Evolutionary conservation across 1,284 basidiomycete genomes (phyloP), one percentile per base, ranked within the genome.

Genomic region (Rhodofomes roseus): DNA sequence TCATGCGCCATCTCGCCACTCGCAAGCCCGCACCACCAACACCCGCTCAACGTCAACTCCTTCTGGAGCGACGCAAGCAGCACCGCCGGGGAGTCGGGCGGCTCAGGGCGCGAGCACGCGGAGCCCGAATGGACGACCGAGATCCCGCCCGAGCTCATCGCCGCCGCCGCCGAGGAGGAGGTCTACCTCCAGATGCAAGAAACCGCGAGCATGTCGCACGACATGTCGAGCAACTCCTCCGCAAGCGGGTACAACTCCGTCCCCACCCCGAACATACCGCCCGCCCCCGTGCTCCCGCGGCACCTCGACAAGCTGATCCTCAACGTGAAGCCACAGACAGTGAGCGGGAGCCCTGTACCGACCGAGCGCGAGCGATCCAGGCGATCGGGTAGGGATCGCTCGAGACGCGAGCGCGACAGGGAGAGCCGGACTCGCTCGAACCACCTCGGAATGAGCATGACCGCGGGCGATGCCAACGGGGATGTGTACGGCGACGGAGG

Each of bases 251-350:
- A 37, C 41, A 77, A 36, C 34, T 52, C 50, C n/a, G 50, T 86
- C 52, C 80, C 88, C 52, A 78, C 87, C 3, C 89, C 89, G 16
- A 87, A 86, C 66, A 87, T 93, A 62, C 93, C 94, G 4, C 86
- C 89, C 41, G 93, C 95, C 1, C 95, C 96, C 0, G 79, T 83
- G 1, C 81, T 98, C 51, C 96, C 96, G 0, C 80, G 95, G 1
- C 95, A 98, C 70, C 79, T 99, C 34, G 95, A 98, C 69, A 95
- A 94, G 70, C 88, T 98, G 51, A 97, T 98, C 57, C 77, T 98
- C 63, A 98, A 98, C 71, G 81, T 79, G 22, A 72, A 71, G 53
- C 68, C 69, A 20, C 63, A 63, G 22, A 65, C 67, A 8, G 62
- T 70, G 57, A 61, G 61, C 22, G 62, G 65, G 48, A 54, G 62